Evolutionary conservation across 768 basidiomycete genomes (phyloP).

Genomic region (Roridomyces roridus): DNA sequence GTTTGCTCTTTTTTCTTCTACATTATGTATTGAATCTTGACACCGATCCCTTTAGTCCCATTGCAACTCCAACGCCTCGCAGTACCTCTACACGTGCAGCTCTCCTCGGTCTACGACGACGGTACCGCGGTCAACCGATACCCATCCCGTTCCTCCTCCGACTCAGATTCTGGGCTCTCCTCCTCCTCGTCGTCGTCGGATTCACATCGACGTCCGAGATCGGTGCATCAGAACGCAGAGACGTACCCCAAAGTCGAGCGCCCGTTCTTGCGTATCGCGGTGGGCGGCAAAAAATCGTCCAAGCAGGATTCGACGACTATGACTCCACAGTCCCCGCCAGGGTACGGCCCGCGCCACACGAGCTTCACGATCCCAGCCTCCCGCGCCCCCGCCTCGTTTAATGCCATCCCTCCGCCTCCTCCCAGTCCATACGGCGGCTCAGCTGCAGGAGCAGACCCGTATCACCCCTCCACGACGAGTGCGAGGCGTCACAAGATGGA

Average conservation of each 20-base stretch:
- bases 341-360: conserved; percentile 9
- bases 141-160: too few relatives aligned
- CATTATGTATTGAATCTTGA: too few relatives aligned
- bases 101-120: background rate
- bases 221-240: conserved; percentile 13
- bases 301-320: conserved; percentile 20
- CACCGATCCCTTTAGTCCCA: conserved; percentile 21
- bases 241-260: conserved; percentile 21
- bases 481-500: conserved; percentile 67
- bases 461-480: conserved; percentile 48
- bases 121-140: conserved; percentile 18
- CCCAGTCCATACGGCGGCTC: too few relatives aligned
- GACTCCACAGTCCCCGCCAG: conserved; percentile 24
- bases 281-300: conserved; percentile 4
- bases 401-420: too few relatives aligned
- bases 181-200: conserved; percentile 8
- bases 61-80: conserved; percentile 25
- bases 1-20: background rate
- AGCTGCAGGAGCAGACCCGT: conserved; percentile 37
- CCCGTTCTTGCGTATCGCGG: conserved; percentile 17
- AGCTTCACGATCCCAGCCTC: conserved; percentile 26
- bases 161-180: conserved; percentile 1
- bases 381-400: conserved; percentile 10
- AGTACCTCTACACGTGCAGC: conserved; percentile 18
- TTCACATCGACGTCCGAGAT: background rate